phyloP scores from a whole-genome alignment of 2,329 filamentous ascomycete species.

The Fusarium pseudonygamai region DNA sequence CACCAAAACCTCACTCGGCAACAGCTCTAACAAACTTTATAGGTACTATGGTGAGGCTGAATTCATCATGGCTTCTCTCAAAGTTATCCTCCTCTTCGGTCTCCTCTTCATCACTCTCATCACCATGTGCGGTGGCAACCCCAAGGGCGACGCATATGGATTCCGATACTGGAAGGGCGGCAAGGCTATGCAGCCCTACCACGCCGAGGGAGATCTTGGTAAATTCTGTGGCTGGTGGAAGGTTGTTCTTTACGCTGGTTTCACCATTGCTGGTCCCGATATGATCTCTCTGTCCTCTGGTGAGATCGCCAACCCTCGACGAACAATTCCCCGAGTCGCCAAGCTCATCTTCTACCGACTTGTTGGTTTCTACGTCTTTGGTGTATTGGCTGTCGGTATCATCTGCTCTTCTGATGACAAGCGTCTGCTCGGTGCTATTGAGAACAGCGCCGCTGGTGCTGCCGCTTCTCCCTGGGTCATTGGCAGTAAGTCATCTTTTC shows the following conservation, averaged over 20 bases:
- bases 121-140: slow-evolving; percentile 75
- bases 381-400: slow-evolving; percentile 65
- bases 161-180: slow-evolving; percentile 64
- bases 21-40: background rate
- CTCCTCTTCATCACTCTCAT: slow-evolving; percentile 72
- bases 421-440: slow-evolving; percentile 52
- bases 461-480: slow-evolving; percentile 70
- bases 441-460: slow-evolving; percentile 63
- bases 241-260: slow-evolving; percentile 71
- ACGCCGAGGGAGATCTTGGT: slow-evolving; percentile 61
- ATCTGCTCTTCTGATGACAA: slow-evolving; percentile 61
- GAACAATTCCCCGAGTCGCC: slow-evolving; percentile 73
- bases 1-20: rapidly evolving
- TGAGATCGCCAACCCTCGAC: slow-evolving; percentile 72
- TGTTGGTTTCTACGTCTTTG: slow-evolving; percentile 75
- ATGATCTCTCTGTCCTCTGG: slow-evolving; percentile 66
- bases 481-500: slow-evolving; percentile 41
- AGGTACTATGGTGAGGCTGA: slow-evolving; percentile 55
- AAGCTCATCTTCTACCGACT: slow-evolving; percentile 80
- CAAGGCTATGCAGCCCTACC: slow-evolving; percentile 48
- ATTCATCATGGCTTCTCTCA: slow-evolving; percentile 66
- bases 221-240: slow-evolving; percentile 67
- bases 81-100: slow-evolving; percentile 60
- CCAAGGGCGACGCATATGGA: slow-evolving; percentile 68
- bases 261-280: slow-evolving; percentile 74